These are phyloP conservation scores for Hymenoscyphus linearis DNA, from an alignment of 2,329 filamentous ascomycete species.

Conservation along the genomic window DNA sequence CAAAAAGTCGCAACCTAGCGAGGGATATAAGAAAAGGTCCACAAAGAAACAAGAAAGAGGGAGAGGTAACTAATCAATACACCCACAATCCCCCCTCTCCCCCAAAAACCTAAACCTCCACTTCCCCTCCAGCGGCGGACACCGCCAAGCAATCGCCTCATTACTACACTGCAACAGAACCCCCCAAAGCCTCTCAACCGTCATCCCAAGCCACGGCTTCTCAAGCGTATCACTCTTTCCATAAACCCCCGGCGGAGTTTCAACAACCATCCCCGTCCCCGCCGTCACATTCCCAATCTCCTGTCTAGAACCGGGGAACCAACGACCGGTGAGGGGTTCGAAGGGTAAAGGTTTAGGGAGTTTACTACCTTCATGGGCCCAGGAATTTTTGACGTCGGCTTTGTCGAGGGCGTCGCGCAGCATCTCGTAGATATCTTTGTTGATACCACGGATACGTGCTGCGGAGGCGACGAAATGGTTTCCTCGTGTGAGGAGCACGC, in stretches of 20 bases:
- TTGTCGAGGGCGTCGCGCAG: conserved; percentile 25
- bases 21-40: too few species aligned
- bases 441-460: conserved; percentile 35
- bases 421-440: conserved; percentile 25
- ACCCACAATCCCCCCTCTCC: conserved; percentile 23
- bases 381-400: conserved; percentile 19
- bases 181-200: conserved; percentile 36
- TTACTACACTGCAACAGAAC: conserved; percentile 32
- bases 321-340: conserved; percentile 2
- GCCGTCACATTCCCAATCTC: conserved; percentile 16
- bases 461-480: conserved; percentile 44
- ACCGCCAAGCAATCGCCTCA: conserved; percentile 27
- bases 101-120: conserved; percentile 23
- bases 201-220: conserved; percentile 32
- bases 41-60: background rate
- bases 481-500: conserved; percentile 39
- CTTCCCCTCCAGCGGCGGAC: conserved; percentile 20
- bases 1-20: background rate
- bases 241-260: conserved; percentile 16
- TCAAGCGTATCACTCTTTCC: conserved; percentile 24
- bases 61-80: conserved; percentile 16
- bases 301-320: background rate
- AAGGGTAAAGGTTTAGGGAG: conserved; percentile 10
- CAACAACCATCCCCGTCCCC: conserved; percentile 7
- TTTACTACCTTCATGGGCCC: conserved; percentile 28